phyloP scores from a whole-genome alignment of 2,329 filamentous ascomycete species.

The Neonectria neomacrospora region DNA sequence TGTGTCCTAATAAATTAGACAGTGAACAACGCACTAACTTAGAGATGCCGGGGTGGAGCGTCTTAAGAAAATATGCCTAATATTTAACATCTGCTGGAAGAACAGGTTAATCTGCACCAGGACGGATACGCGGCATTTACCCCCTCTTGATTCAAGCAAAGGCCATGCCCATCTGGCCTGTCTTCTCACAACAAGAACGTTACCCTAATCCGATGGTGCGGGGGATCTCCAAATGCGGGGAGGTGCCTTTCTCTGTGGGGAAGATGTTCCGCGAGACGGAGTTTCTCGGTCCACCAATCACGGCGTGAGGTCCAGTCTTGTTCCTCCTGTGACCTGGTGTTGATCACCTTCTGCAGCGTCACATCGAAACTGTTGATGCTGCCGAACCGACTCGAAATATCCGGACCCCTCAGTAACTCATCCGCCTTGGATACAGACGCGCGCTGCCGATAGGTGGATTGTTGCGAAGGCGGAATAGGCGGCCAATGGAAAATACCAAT shows the following conservation, averaged over 20 bases:
- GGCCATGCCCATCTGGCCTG: neutral
- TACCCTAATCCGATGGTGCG: neutral
- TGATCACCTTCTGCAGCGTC: neutral
- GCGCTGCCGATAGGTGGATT: conserved; percentile 27
- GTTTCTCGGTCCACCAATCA: conserved; percentile 17
- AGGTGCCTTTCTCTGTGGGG: conserved; percentile 4
- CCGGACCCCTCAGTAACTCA: neutral
- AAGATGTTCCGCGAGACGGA: conserved; percentile 8
- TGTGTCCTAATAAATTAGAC: neutral
- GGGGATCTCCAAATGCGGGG: conserved; percentile 7
- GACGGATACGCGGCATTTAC: neutral
- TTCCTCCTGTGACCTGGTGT: neutral
- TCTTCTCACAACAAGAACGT: neutral
- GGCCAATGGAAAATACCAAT: conserved; percentile 3
- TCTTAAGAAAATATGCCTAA: neutral
- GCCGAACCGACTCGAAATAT: neutral
- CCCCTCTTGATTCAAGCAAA: neutral
- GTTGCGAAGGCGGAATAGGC: neutral
- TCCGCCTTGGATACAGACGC: neutral
- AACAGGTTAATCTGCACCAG: neutral
- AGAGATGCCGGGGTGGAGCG: too few relatives aligned
- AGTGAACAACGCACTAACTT: neutral
- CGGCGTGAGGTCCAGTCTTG: neutral
- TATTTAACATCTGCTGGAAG: neutral
- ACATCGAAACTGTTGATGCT: neutral